phyloP scores from a whole-genome alignment of 2,329 filamentous ascomycete species.

The Hypoxylon sp. region DNA sequence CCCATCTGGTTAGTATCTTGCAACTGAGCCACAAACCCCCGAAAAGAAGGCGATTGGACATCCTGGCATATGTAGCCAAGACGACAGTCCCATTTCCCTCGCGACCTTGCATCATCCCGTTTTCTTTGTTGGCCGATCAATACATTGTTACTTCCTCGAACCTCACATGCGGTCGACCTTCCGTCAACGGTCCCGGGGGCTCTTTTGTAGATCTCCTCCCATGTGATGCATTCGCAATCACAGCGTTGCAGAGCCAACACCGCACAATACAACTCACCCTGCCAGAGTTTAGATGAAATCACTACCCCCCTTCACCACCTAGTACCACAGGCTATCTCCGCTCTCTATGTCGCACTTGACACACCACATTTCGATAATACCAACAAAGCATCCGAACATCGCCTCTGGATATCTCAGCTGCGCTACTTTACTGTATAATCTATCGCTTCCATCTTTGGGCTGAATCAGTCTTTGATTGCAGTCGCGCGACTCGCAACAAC shows the following conservation, averaged over 20 bases:
- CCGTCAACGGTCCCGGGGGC: conserved; percentile 18
- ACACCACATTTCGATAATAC: conserved; percentile 15
- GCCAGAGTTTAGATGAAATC: conserved; percentile 34
- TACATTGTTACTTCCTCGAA: conserved; percentile 4
- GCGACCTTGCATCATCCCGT: conserved; percentile 9
- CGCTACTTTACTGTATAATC: conserved; percentile 1
- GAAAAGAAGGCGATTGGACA: conserved; percentile 9
- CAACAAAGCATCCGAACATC: conserved; percentile 6
- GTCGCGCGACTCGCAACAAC: conserved; percentile 13
- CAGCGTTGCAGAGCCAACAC: conserved; percentile 29
- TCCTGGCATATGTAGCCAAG: conserved; percentile 14
- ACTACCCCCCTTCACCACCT: conserved; percentile 20
- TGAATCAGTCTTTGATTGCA: conserved; percentile 3
- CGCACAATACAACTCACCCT: conserved; percentile 25
- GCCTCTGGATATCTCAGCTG: conserved; percentile 2
- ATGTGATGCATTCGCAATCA: conserved; percentile 21
- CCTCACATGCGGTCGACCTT: conserved; percentile 23
- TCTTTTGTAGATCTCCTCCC: conserved; percentile 31
- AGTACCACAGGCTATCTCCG: conserved; percentile 25
- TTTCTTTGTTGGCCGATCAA: conserved; percentile 10
- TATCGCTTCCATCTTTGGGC: conserved; percentile 6
- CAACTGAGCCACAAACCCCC: not conserved
- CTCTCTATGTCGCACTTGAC: conserved; percentile 32
- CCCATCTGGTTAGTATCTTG: not conserved
- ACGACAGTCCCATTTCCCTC: not conserved